A percentile compares a stretch with the other conserved stretches of the same genome.
Conservation (phyloP, 192 early-diverging fungal species). For the Linnemannia hyalina region DNA sequence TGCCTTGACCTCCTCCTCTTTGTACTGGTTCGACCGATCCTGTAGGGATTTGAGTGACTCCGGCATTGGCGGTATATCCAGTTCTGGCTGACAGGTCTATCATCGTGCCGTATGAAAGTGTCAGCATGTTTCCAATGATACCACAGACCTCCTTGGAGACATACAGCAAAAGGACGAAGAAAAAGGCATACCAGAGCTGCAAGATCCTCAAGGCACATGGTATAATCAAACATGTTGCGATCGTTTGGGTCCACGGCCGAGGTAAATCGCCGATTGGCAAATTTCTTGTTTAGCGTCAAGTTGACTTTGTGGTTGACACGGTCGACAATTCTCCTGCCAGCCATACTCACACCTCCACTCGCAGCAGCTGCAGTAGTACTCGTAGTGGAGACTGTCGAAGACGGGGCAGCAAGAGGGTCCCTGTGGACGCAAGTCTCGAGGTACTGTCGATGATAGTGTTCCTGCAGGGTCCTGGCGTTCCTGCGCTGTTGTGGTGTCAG, state of each 20-base stretch:
- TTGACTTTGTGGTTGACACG: conserved; percentile 21
- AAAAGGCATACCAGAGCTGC: conserved; percentile 5
- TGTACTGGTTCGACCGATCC: neutral
- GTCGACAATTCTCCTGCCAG: conserved; percentile 23
- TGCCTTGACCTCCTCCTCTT: neutral
- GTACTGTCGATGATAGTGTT: conserved; percentile 38
- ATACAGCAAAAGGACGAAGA: neutral
- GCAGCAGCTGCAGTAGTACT: neutral
- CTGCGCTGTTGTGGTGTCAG: conserved; percentile 31
- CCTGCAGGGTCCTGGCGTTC: conserved; percentile 40
- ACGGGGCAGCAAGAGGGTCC: neutral
- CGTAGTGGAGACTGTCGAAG: neutral
- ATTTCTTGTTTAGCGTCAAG: conserved; percentile 23
- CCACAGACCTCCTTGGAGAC: neutral
- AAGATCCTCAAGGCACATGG: conserved; percentile 21
- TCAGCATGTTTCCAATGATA: no score
- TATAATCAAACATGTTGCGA: conserved; percentile 11
- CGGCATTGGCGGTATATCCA: conserved; percentile 22
- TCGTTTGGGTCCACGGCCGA: conserved; percentile 11
- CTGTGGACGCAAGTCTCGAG: conserved; percentile 20
- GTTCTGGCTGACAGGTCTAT: conserved; percentile 37
- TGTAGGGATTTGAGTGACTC: conserved; percentile 11
- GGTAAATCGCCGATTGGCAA: conserved; percentile 14
- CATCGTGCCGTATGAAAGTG: neutral
- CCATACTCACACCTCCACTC: neutral